phyloP scores from a whole-genome alignment of 305 asterid species.

The Ruellia speciosa region DNA sequence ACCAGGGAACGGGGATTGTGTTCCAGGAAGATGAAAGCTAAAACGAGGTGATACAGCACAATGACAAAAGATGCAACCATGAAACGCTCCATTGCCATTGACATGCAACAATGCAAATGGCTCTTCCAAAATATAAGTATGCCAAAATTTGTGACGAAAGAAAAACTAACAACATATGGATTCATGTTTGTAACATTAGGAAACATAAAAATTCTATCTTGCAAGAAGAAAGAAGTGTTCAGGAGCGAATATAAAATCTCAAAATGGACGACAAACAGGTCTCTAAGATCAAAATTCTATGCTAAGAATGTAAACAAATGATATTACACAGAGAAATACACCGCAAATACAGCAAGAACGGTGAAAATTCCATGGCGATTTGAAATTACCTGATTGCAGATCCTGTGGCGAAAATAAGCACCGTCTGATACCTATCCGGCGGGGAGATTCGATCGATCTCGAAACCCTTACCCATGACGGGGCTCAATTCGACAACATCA shows the following conservation, averaged over 20 bases:
- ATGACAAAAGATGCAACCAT: background rate
- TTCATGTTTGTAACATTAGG: background rate
- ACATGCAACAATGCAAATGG: no score
- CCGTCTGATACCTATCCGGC: constrained; percentile 47
- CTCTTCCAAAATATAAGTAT: no score
- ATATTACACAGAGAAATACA: background rate
- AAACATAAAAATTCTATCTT: no score
- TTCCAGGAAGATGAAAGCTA: background rate
- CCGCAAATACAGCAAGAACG: no score
- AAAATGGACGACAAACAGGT: background rate
- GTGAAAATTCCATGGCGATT: no score
- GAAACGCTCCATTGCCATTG: background rate
- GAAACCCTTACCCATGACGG: constrained; percentile 69
- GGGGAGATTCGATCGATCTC: constrained; percentile 55
- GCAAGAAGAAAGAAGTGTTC: background rate
- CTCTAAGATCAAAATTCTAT: background rate
- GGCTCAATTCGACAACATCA: constrained; percentile 66
- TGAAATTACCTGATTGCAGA: constrained; percentile 66
- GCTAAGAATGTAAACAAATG: no score
- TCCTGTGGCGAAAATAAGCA: constrained; percentile 84
- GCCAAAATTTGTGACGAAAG: no score
- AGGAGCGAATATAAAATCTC: background rate
- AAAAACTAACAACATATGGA: background rate
- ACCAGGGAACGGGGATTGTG: background rate
- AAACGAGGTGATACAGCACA: background rate